Evolutionary conservation across 768 basidiomycete species (phyloP).

Genomic region (Rhodotorula sphaerocarpa): DNA sequence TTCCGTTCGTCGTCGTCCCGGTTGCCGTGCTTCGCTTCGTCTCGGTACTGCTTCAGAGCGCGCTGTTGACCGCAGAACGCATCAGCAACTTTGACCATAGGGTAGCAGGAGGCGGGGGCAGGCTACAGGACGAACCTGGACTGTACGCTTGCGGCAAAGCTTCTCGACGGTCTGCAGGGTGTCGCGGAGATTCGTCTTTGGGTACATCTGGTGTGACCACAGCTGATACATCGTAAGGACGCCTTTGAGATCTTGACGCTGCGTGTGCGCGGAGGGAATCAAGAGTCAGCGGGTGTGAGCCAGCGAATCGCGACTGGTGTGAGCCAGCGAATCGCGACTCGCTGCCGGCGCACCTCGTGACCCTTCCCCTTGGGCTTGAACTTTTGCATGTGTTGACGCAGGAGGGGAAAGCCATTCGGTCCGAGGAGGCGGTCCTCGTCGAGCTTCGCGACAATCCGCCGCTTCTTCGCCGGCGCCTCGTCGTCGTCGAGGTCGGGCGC

Average conservation of each 20-base stretch:
- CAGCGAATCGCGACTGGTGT: neutral
- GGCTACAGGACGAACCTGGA: conserved; percentile 75
- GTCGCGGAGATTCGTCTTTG: conserved; percentile 76
- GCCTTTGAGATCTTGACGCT: conserved; percentile 74
- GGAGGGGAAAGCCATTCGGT: conserved; percentile 65
- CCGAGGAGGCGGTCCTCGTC: conserved; percentile 63
- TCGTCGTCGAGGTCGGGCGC: conserved; percentile 43
- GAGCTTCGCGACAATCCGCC: conserved; percentile 52
- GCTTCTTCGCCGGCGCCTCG: conserved; percentile 44
- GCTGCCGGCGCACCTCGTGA: conserved; percentile 58
- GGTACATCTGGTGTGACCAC: conserved; percentile 90
- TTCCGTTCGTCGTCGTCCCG: conserved; percentile 24
- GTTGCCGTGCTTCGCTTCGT: conserved; percentile 47
- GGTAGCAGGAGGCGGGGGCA: neutral
- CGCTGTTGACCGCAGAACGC: neutral
- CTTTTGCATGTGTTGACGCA: conserved; percentile 66
- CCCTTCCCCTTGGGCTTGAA: conserved; percentile 83
- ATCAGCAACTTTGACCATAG: neutral
- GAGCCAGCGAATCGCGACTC: neutral
- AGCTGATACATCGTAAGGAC: conserved; percentile 80
- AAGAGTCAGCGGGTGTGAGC: neutral
- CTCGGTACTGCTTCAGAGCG: conserved; percentile 24
- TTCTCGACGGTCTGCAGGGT: conserved; percentile 80
- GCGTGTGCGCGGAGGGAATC: neutral
- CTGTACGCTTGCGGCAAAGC: conserved; percentile 71